These are phyloP conservation scores for Solidago caesia DNA, from an alignment of 129 eudicot species.

Conservation along the genomic window DNA sequence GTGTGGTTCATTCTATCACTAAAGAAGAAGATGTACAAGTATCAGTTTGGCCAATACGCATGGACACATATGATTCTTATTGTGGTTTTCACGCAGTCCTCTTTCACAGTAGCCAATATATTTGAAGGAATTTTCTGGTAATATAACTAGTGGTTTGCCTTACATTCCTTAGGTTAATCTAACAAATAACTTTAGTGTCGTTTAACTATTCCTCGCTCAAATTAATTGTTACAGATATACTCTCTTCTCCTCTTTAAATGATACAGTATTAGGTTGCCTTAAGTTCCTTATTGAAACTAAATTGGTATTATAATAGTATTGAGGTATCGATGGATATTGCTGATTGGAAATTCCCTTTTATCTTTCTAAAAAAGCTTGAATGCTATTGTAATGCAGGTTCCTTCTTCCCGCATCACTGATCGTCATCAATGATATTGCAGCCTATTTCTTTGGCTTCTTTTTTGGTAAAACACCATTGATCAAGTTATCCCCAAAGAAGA, in stretches of 20 bases:
- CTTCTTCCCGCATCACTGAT: slow-evolving; percentile 99
- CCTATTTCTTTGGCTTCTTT: slow-evolving; percentile 90
- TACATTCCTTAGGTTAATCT: neutral
- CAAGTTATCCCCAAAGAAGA: slow-evolving; percentile 93
- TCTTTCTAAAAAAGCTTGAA: slow-evolving; percentile 14
- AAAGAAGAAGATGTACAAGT: slow-evolving; percentile 98
- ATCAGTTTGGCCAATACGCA: slow-evolving; percentile 98
- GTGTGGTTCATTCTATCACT: slow-evolving; percentile 93
- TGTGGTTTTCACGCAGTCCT: slow-evolving; percentile 91
- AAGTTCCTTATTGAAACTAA: neutral
- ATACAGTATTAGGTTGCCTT: neutral
- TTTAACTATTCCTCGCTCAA: slow-evolving; percentile 5
- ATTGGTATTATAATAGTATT: neutral
- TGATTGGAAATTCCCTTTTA: neutral
- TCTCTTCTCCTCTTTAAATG: neutral
- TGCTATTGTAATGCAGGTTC: slow-evolving; percentile 61
- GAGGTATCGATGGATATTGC: neutral
- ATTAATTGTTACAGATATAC: slow-evolving; percentile 1
- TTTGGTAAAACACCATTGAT: slow-evolving; percentile 95
- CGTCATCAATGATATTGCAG: slow-evolving; percentile 88
- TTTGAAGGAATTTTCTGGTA: slow-evolving; percentile 98
- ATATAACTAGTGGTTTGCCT: neutral
- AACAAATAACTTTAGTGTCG: neutral
- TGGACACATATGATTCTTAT: slow-evolving; percentile 99
- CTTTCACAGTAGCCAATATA: slow-evolving; percentile 96